Evolutionary conservation across 1,284 basidiomycete genomes (phyloP), one percentile per base, ranked within the genome.

Genomic region (Phylloboletellus chloephorus): DNA sequence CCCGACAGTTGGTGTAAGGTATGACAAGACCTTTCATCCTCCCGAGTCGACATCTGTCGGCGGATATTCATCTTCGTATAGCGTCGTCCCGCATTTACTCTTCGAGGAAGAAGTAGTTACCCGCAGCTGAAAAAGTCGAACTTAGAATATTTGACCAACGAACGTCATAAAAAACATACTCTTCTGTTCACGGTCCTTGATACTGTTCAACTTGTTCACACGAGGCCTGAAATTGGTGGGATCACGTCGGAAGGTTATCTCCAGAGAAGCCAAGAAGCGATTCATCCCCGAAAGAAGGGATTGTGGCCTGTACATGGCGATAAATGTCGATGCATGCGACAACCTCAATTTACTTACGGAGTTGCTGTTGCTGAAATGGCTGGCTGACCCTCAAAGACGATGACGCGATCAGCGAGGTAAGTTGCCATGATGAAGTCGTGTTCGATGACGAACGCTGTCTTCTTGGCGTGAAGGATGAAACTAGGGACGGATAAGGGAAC

Each of bases 381-480:
- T 7, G 92, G 92, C 54, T 79, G 65, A 37, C 92, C 93, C 60
- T 90, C 85, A 58, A 94, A 97, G 12, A 97, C 91, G 51, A 98
- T 95, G 56, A 98, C 94, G 47, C 93, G 87, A 63, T 97, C 94
- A 35, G 93, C 92, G 43, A 97, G 85, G 64, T 97, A 97, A 3
- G 93, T 95, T 4, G 93, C 91, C 86, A 91, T 90, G 69, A 93
- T 91, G 67, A 96, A 96, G 71, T 97, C 93, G 79, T 96, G 93
- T 74, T 96, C 93, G 57, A 96, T 95, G 54, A 97, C 77, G 64
- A 98, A 96, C 0, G 94, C 94, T 1, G 93, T 96, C 69, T 94
- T 92, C 74, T 96, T 95, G 11, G 90, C 79, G 54, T 92, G 84
- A 33, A 98, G 79, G 58, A 97, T 88, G 66, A 94, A 96, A 44